Evolutionary conservation across 768 basidiomycete species (phyloP).

Genomic region (Kwoniella shandongensis): DNA sequence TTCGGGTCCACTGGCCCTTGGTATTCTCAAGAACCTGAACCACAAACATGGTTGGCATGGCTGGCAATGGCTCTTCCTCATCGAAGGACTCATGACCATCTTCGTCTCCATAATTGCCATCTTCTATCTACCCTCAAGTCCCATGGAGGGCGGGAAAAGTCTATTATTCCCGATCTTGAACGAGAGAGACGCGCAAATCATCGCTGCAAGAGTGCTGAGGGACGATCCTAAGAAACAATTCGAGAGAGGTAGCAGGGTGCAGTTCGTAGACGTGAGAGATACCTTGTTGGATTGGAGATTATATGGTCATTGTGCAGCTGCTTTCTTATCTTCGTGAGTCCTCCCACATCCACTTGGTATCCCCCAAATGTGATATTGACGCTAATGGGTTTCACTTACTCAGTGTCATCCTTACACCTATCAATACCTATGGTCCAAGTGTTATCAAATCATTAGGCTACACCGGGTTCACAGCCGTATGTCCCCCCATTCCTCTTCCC

Average conservation of each 20-base stretch:
- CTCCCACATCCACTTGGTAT: neutral
- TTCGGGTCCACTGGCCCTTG: slow-evolving; percentile 22
- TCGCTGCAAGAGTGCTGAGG: slow-evolving; percentile 10
- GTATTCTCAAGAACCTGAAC: slow-evolving; percentile 17
- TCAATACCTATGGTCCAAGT: slow-evolving; percentile 24
- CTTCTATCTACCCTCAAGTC: slow-evolving; percentile 17
- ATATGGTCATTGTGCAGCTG: slow-evolving; percentile 21
- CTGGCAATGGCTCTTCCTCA: slow-evolving; percentile 27
- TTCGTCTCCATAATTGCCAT: slow-evolving; percentile 22
- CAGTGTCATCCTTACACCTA: slow-evolving; percentile 24
- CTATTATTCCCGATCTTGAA: slow-evolving; percentile 7
- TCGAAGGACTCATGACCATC: slow-evolving; percentile 25
- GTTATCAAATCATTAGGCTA: slow-evolving; percentile 23
- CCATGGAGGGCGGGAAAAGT: slow-evolving; percentile 18
- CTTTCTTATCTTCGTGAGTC: slow-evolving; percentile 26
- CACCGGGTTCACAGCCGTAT: slow-evolving; percentile 20
- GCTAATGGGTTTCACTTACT: neutral
- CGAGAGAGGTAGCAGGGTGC: neutral
- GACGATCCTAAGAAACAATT: slow-evolving; percentile 22
- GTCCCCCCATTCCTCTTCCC: neutral
- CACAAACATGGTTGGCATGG: slow-evolving; percentile 20
- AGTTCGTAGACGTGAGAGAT: slow-evolving; percentile 13
- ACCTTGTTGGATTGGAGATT: slow-evolving; percentile 22
- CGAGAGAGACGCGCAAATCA: slow-evolving; percentile 15
- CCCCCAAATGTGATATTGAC: neutral